phyloP scores from a whole-genome alignment of 2,329 filamentous ascomycete genomes.

The Phialemoniopsis sp. region DNA sequence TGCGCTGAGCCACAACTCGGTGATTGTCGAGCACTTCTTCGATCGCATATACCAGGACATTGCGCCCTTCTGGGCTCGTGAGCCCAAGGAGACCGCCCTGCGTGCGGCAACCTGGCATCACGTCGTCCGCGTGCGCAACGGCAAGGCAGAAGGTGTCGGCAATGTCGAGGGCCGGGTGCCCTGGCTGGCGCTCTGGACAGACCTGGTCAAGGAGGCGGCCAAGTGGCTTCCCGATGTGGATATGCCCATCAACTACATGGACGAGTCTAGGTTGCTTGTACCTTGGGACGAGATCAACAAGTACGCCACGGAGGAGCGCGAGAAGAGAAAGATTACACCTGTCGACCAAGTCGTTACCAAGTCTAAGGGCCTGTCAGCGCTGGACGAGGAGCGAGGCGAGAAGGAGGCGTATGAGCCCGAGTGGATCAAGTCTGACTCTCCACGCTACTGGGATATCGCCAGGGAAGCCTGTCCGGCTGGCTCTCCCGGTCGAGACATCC shows the following conservation, averaged over 20 bases:
- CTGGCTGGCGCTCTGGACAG: conserved; percentile 43
- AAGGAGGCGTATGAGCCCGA: conserved; percentile 39
- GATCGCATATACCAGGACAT: conserved; percentile 51
- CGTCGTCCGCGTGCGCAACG: conserved; percentile 43
- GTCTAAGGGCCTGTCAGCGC: conserved; percentile 30
- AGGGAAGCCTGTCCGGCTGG: conserved; percentile 53
- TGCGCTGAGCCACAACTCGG: conserved; percentile 32
- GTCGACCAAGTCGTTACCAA: conserved; percentile 36
- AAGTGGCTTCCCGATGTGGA: conserved; percentile 58
- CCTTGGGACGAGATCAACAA: conserved; percentile 51
- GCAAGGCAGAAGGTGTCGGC: conserved; percentile 32
- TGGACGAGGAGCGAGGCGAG: conserved; percentile 7
- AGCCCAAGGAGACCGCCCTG: conserved; percentile 23
- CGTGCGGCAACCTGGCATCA: conserved; percentile 38
- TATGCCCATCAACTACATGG: conserved; percentile 62
- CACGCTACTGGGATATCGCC: conserved; percentile 55
- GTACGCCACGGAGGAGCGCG: conserved; percentile 42
- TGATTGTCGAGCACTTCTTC: conserved; percentile 44
- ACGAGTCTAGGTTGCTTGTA: conserved; percentile 60
- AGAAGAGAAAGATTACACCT: conserved; percentile 34
- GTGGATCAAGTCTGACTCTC: conserved; percentile 40
- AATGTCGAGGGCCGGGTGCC: conserved; percentile 32
- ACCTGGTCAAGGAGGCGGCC: conserved; percentile 46
- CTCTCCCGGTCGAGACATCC: conserved; percentile 38
- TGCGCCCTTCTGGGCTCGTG: conserved; percentile 50